A percentile compares a stretch with the other conserved stretches of the same genome.
Conservation (phyloP, 495 filamentous ascomycete species). For the Extremus antarcticus region DNA sequence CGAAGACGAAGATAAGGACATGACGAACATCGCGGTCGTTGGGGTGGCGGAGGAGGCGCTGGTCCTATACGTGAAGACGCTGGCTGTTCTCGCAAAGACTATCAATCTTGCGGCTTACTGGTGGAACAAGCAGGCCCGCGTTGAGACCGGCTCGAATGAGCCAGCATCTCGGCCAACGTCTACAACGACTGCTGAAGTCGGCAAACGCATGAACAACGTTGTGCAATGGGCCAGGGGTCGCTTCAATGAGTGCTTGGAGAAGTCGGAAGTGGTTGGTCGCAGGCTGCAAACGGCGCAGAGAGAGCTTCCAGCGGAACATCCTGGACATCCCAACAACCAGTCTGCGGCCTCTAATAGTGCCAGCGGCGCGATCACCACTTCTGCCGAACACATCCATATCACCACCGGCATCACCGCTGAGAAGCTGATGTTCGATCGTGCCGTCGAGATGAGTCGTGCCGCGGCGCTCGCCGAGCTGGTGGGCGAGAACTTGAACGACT, state of each 20-base stretch:
- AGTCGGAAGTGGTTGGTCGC: slow-evolving; percentile 79
- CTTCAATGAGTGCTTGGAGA: slow-evolving; percentile 94
- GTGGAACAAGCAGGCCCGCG: slow-evolving; percentile 58
- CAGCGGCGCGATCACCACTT: slow-evolving; percentile 38
- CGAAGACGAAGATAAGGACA: slow-evolving; percentile 46
- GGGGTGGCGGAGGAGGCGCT: slow-evolving; percentile 86
- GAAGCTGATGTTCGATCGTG: slow-evolving; percentile 96
- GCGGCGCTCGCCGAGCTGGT: slow-evolving; percentile 94
- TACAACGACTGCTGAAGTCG: slow-evolving; percentile 17
- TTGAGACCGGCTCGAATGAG: slow-evolving; percentile 42
- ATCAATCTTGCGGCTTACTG: slow-evolving; percentile 92
- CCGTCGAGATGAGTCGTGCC: slow-evolving; percentile 86
- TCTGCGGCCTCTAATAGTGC: slow-evolving; percentile 39
- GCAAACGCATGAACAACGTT: slow-evolving; percentile 68
- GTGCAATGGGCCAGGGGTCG: slow-evolving; percentile 90
- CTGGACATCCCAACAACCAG: slow-evolving; percentile 73
- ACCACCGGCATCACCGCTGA: slow-evolving; percentile 78
- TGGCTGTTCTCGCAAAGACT: slow-evolving; percentile 78
- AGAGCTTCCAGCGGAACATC: slow-evolving; percentile 71
- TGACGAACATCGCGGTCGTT: slow-evolving; percentile 78
- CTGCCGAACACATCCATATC: slow-evolving; percentile 55
- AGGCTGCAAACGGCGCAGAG: slow-evolving; percentile 82
- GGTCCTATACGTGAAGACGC: slow-evolving; percentile 89
- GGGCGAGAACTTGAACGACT: slow-evolving; percentile 75
- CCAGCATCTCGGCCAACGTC: slow-evolving; percentile 26